phyloP scores from a whole-genome alignment of 2,329 filamentous ascomycete species.

The Diaporthe destruens region DNA sequence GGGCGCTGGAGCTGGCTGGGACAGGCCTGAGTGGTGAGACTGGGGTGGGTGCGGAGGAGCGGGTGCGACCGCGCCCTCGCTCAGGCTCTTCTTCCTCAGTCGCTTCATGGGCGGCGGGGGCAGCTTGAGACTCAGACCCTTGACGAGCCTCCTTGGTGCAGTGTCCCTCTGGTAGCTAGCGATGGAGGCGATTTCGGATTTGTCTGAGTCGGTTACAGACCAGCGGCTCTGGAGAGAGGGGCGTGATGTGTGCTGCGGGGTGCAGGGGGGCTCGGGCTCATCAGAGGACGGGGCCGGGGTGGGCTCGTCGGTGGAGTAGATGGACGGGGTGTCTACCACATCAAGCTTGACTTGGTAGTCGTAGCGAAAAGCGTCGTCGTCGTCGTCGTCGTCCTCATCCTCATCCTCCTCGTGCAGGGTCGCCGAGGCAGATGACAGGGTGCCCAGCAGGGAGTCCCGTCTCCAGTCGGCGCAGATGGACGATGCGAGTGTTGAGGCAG shows the following conservation, averaged over 20 bases:
- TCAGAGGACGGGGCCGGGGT: constrained; percentile 32
- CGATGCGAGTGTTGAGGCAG: constrained; percentile 45
- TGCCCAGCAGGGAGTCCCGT: constrained; percentile 67
- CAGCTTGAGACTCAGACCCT: constrained; percentile 37
- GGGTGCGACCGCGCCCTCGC: constrained; percentile 47
- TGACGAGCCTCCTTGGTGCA: constrained; percentile 37
- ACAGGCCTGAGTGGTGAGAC: constrained; percentile 35
- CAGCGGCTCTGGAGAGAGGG: constrained; percentile 41
- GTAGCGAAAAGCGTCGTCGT: constrained; percentile 42
- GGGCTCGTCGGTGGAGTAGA: constrained; percentile 33
- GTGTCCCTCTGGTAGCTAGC: constrained; percentile 6
- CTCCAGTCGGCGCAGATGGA: constrained; percentile 59
- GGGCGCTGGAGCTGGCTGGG: constrained; percentile 39
- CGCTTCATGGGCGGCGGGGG: constrained; percentile 40
- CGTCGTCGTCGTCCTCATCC: constrained; percentile 44
- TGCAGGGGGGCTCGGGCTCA: constrained; percentile 34
- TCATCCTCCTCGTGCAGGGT: constrained; percentile 44
- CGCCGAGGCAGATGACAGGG: constrained; percentile 56
- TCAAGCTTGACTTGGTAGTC: constrained; percentile 32
- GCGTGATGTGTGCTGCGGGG: constrained; percentile 30
- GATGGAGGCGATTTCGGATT: constrained; percentile 29
- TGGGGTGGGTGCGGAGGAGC: constrained; percentile 34
- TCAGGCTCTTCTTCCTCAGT: constrained; percentile 40
- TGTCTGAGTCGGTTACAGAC: constrained; percentile 40
- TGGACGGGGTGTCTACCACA: constrained; percentile 26